A percentile compares a stretch with the other conserved stretches of the same genome.
Conservation (phyloP, 805 yeast species). For the Torulaspora microellipsoides region DNA sequence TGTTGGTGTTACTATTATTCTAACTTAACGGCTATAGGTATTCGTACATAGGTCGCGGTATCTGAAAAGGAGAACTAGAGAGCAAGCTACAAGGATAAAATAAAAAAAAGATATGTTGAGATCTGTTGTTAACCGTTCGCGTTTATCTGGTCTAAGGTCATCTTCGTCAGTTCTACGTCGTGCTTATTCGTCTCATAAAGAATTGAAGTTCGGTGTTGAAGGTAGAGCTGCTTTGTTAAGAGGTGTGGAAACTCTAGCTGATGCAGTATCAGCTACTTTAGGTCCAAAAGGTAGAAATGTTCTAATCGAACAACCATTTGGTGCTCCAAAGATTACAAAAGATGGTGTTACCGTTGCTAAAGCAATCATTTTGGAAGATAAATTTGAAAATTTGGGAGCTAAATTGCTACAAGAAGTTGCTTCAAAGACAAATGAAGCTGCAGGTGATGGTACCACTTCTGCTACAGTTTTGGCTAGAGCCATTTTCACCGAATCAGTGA, state of each 20-base stretch:
- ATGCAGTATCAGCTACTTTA: slow-evolving; percentile 92
- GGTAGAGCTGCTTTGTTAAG: slow-evolving; percentile 91
- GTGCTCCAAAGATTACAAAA: slow-evolving; percentile 96
- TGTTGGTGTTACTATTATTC: too few relatives aligned
- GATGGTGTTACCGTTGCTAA: slow-evolving; percentile 98
- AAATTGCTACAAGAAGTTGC: slow-evolving; percentile 95
- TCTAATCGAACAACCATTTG: slow-evolving; percentile 92
- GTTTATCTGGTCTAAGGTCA: slow-evolving; percentile 19
- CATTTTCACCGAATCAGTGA: slow-evolving; percentile 89
- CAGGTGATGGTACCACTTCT: slow-evolving; percentile 98
- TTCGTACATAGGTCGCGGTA: too few relatives aligned
- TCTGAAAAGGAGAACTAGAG: too few relatives aligned
- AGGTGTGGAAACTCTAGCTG: slow-evolving; percentile 93
- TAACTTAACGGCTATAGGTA: too few relatives aligned
- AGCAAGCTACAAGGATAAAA: too few relatives aligned
- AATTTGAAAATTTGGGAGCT: slow-evolving; percentile 95
- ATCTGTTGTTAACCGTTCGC: slow-evolving; percentile 16
- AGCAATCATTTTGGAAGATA: slow-evolving; percentile 76
- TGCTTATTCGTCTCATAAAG: slow-evolving; percentile 63
- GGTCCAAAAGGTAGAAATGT: slow-evolving; percentile 99
- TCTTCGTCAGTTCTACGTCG: slow-evolving; percentile 24
- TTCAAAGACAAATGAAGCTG: slow-evolving; percentile 91
- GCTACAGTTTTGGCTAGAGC: slow-evolving; percentile 96
- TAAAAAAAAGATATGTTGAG: slow-evolving; percentile 9
- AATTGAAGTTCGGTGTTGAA: slow-evolving; percentile 92